Conservation (phyloP, 108 stramenopile species). For the Cylindrotheca closterium region DNA sequence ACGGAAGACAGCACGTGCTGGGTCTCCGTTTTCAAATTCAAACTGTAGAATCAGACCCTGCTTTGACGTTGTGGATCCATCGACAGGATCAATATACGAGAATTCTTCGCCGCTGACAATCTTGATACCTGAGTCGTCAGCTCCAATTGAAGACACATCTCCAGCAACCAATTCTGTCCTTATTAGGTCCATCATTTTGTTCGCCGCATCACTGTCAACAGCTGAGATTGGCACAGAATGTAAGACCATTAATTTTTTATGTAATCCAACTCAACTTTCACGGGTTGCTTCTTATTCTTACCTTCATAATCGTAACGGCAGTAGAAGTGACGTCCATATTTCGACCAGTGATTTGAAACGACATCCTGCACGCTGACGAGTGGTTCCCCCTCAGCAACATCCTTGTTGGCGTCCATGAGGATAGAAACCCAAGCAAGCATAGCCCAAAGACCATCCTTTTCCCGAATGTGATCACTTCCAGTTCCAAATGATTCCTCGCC, state of each 20-base stretch:
- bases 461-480: constrained; percentile 96
- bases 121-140: constrained; percentile 61
- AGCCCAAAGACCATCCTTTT: constrained; percentile 99
- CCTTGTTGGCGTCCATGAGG: constrained; percentile 89
- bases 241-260: background rate
- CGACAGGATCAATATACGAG: constrained; percentile 92
- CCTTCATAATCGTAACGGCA: constrained; percentile 99
- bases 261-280: background rate
- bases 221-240: constrained; percentile 18
- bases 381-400: constrained; percentile 37
- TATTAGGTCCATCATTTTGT: constrained; percentile 87
- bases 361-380: constrained; percentile 89
- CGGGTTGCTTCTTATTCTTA: constrained; percentile 19
- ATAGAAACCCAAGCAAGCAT: constrained; percentile 98
- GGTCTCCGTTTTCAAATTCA: constrained; percentile 74
- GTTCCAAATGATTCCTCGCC: constrained; percentile 99
- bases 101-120: constrained; percentile 69
- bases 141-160: constrained; percentile 36
- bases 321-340: constrained; percentile 98
- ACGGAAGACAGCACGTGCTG: constrained; percentile 93
- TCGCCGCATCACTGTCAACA: constrained; percentile 84
- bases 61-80: constrained; percentile 80
- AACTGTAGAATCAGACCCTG: constrained; percentile 95
- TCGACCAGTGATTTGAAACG: constrained; percentile 90
- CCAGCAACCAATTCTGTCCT: constrained; percentile 61